A percentile compares a stretch with the other conserved stretches of the same genome.
These are phyloP conservation scores for Artemisia argyi DNA, from an alignment of 129 eudicot species.

Conservation along the genomic window DNA sequence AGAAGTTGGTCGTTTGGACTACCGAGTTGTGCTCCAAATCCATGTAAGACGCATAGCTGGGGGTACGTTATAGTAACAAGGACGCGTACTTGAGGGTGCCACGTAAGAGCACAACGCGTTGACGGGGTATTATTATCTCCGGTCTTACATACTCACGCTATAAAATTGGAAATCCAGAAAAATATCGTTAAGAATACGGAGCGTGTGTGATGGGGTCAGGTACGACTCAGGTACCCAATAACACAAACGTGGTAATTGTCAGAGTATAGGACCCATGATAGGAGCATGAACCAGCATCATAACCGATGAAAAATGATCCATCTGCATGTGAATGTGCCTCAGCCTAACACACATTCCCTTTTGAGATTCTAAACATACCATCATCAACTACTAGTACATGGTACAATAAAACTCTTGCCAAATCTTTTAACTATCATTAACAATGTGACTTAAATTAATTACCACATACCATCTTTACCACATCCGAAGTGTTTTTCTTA, in stretches of 20 bases:
- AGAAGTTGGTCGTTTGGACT: too few species aligned
- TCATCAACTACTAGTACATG: conserved; percentile 26
- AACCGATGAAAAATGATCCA: conserved; percentile 38
- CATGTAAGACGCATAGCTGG: too few species aligned
- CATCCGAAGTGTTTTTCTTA: too few species aligned
- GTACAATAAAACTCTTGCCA: conserved; percentile 16
- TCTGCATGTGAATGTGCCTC: conserved; percentile 31
- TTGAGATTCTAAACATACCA: conserved; percentile 27
- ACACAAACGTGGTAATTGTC: conserved; percentile 26
- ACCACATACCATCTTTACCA: too few species aligned
- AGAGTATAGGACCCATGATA: conserved; percentile 34
- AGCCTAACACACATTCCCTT: conserved; percentile 30
- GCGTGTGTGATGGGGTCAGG: conserved; percentile 18
- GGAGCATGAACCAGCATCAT: conserved; percentile 31
- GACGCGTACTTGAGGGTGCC: too few species aligned
- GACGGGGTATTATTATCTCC: too few species aligned
- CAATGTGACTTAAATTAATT: too few species aligned
- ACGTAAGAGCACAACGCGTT: too few species aligned
- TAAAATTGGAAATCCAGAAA: background rate
- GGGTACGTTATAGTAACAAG: too few species aligned
- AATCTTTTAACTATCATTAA: too few species aligned
- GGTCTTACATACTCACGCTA: background rate
- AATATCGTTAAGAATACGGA: background rate
- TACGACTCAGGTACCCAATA: conserved; percentile 22
- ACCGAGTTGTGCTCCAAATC: background rate